Conservation (phyloP, 306 rosid species). For the Citrullus amarus region DNA sequence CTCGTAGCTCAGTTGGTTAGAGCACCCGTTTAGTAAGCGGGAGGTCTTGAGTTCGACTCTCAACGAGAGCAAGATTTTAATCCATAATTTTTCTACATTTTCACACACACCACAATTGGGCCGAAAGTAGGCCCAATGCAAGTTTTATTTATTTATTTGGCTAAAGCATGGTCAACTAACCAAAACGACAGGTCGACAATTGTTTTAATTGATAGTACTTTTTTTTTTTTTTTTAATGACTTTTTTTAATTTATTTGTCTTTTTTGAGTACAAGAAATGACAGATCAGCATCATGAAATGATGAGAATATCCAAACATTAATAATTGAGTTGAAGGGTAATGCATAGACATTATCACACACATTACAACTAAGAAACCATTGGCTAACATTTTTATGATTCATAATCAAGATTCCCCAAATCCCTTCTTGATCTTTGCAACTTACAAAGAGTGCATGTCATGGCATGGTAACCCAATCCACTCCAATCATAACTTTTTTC, state of each 20-base stretch:
- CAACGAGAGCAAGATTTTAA: neutral
- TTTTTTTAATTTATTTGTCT: neutral
- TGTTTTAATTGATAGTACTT: neutral
- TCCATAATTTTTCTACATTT: neutral
- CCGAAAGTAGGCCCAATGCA: neutral
- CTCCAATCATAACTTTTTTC: neutral
- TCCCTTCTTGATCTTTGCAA: neutral
- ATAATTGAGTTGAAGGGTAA: neutral
- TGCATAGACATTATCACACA: neutral
- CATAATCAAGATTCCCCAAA: neutral
- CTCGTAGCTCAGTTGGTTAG: constrained; percentile 7
- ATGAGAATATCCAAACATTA: neutral
- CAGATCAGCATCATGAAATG: neutral
- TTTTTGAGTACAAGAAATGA: neutral
- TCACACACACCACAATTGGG: neutral
- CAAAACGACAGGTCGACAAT: neutral
- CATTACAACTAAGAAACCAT: constrained; percentile 1
- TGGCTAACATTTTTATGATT: neutral
- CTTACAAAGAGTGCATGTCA: neutral
- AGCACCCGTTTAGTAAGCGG: constrained; percentile 8
- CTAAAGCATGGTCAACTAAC: neutral
- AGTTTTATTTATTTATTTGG: no score
- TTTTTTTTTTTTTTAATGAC: no score
- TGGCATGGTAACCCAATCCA: neutral
- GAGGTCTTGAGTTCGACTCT: constrained; percentile 8